Conservation (phyloP, 306 rosid species). For the Glycine soja region DNA sequence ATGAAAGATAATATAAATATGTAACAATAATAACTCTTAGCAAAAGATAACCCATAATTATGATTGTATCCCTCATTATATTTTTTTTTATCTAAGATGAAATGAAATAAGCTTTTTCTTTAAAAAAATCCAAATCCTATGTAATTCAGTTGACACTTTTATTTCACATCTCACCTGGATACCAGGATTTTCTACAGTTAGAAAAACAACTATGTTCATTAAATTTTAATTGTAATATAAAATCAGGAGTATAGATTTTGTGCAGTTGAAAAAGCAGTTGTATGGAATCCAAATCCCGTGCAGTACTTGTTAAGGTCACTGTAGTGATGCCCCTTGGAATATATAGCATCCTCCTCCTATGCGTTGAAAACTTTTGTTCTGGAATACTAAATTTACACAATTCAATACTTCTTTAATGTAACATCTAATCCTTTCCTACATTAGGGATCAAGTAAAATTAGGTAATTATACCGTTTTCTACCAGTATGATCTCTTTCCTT, state of each 20-base stretch:
- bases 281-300: not conserved
- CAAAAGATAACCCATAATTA: not conserved
- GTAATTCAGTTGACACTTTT: not conserved
- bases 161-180: not conserved
- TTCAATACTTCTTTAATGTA: not conserved
- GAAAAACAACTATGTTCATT: too few relatives aligned
- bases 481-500: not conserved
- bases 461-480: not conserved
- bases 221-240: too few relatives aligned
- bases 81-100: too few relatives aligned
- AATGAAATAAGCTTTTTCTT: too few relatives aligned
- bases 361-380: slow-evolving; percentile 9
- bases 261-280: not conserved
- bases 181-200: not conserved
- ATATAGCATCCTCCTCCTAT: slow-evolving; percentile 15
- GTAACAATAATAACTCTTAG: not conserved
- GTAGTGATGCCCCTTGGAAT: not conserved
- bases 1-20: too few relatives aligned
- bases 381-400: not conserved
- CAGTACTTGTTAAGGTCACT: not conserved
- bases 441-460: not conserved
- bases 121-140: not conserved
- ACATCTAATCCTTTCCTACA: slow-evolving; percentile 2
- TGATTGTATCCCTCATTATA: too few relatives aligned
- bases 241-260: too few relatives aligned